Percentiles rank a stretch among this genome's conserved stretches.
Conservation (phyloP, 768 basidiomycete genomes). For the Tylopilus balloui region DNA sequence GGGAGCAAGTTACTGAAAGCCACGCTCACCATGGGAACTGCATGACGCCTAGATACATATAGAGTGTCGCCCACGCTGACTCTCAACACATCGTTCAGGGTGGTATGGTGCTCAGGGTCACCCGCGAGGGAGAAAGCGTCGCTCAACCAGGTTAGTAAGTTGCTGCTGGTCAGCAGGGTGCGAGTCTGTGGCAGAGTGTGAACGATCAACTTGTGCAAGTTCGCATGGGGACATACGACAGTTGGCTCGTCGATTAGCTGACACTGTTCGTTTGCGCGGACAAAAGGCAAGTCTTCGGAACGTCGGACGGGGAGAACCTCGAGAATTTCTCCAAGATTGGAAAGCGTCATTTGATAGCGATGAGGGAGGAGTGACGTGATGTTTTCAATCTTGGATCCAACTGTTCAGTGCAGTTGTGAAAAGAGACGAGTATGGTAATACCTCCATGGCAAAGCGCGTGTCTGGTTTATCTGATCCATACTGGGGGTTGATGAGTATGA, state of each 20-base stretch:
- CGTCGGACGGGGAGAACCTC: conserved; percentile 33
- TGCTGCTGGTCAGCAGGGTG: conserved; percentile 44
- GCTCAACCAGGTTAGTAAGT: conserved; percentile 44
- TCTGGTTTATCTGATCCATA: conserved; percentile 97
- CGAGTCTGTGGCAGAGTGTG: conserved; percentile 39
- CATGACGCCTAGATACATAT: conserved; percentile 52
- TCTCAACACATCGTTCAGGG: conserved; percentile 40
- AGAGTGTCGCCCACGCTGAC: conserved; percentile 50
- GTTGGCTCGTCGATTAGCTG: conserved; percentile 18
- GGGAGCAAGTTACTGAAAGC: conserved; percentile 1
- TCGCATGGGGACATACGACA: conserved; percentile 21
- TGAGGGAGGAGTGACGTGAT: conserved; percentile 30
- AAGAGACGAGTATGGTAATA: conserved; percentile 31
- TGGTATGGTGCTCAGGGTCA: conserved; percentile 25
- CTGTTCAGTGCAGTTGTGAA: conserved; percentile 8
- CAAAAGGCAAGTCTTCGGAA: conserved; percentile 23
- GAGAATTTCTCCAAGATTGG: conserved; percentile 27
- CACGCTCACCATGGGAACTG: conserved; percentile 47
- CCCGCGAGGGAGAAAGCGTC: conserved; percentile 24
- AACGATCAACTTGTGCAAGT: background rate
- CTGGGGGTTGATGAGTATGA: conserved; percentile 38
- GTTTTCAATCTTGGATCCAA: conserved; percentile 31
- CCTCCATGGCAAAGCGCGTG: conserved; percentile 83
- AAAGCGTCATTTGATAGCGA: conserved; percentile 21
- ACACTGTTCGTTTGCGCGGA: conserved; percentile 25